Base-by-base conservation (phyloP, 2,329 filamentous ascomycete genomes). In the Sporothrix mexicana region DNA sequence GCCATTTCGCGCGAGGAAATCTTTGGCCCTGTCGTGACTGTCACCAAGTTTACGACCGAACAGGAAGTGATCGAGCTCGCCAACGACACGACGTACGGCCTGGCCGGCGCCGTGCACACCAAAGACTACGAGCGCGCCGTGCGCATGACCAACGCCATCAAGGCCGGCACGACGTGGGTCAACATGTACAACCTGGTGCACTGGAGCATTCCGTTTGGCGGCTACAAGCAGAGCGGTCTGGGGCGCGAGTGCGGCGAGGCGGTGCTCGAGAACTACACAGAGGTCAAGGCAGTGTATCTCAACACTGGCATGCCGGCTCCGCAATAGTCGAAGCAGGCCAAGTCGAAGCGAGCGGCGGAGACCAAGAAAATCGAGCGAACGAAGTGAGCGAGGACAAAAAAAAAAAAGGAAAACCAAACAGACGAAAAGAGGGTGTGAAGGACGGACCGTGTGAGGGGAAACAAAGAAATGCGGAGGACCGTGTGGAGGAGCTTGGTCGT, bases 71-170 rank as follows among this genome's bases (percentile, higher is more conserved):
- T 96, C 77, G 88, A 92, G 45, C 84, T 95, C 75, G 94, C 96
- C 85, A 96, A 96, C 84, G 85, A 84, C 74, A 96, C 96, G 83
- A 92, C 94, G 81, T 96, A 96, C 81, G 93, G 93, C 77, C 96
- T 96, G 84, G 93, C 93, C 76, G 90, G 90, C 12, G 93, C 93
- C 78, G 93, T 96, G 84, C 96, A 96, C 85, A 96, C 93, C n/a
- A 87, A 88, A 75, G 92, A 89, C 23, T 93, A 93, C 36, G 85
- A 92, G 8, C 93, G 92, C 17, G 93, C 93, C 57, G 90, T 91
- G 79, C 87, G 87, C 45, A 96, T 95, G 88, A 90, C 93, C 79
- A 89, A 90, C 79, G 88, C 92, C 80, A 94, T 96, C 77, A 92
- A 96, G 84, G 92, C 92, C 71, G 93, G 93, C 36, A 93, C 95